Base-by-base conservation (phyloP, 75 land plant species). In the Cunninghamia lanceolata region DNA sequence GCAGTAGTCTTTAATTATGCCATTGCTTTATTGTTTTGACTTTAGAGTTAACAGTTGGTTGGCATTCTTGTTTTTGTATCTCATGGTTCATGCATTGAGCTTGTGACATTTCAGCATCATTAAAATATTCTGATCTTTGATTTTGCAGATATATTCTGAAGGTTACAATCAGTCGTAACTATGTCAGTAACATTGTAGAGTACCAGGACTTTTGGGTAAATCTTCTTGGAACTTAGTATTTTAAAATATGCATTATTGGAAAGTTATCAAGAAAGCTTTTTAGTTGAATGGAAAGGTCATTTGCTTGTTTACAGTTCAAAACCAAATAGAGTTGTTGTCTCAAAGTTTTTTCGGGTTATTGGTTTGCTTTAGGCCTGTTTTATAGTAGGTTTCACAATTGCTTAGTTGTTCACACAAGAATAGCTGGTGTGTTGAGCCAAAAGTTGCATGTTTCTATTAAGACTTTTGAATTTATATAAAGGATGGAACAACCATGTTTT, bases 141-240 rank as follows among this genome's bases (percentile, higher is more conserved):
- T 50, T 40, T 83, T 89, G 63, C 91, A 98, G 99, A 91, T 98
- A 98, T 89, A 89, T 98, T 42, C 82, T 98, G 85, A 98, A 95
- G 87, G 99, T 98, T 68, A 98, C 99, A 46, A 90, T 98, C 85
- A 95, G 92, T 84, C 93, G 99, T 82, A 96, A 94, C 86, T 98
- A 97, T 93, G 96, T 92, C 77, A 91, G 94, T 88, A 98, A 95
- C 89, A 93, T 98, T 86, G 91, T 94, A 10, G 99, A 96, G 86
- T 92, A 90, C 85, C 95, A 93, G 45, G 99, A 98, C 70, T 95
- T 98, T 83, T 95, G 94, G 95, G 99, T 98, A 93, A 88, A 81
- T 52, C 40, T 39, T 80, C 19, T n/a, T 39, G 63, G 35, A 35
- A n/a, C 75, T 82, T n/a, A 17, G 19, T 19, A 68, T 59, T 80